phyloP scores from a whole-genome alignment of 2,329 filamentous ascomycete species.

The Chlorencoelia australis region DNA sequence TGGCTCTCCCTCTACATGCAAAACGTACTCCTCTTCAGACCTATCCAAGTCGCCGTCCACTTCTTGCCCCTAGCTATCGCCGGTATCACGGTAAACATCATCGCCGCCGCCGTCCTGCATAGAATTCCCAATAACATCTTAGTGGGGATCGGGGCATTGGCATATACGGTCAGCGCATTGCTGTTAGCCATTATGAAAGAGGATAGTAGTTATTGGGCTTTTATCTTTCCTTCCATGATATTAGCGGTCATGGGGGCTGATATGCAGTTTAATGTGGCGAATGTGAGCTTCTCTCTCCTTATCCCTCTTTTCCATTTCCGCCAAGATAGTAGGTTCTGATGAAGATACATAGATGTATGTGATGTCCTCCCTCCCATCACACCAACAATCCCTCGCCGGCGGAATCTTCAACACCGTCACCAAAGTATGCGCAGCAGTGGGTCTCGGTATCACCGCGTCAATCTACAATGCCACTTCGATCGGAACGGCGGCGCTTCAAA shows the following conservation, averaged over 20 bases:
- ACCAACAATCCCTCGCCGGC: constrained; percentile 51
- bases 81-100: constrained; percentile 52
- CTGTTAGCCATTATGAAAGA: too few relatives aligned
- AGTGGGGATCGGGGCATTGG: too few relatives aligned
- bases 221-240: too few relatives aligned
- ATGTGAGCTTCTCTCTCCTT: too few relatives aligned
- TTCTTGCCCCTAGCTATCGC: constrained; percentile 55
- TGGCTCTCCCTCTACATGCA: constrained; percentile 58
- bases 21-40: constrained; percentile 38
- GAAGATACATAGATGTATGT: constrained; percentile 50
- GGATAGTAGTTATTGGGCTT: too few relatives aligned
- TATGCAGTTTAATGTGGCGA: too few relatives aligned
- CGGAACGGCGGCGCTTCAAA: constrained; percentile 12
- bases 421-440: constrained; percentile 40
- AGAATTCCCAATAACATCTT: too few relatives aligned
- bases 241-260: too few relatives aligned
- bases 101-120: constrained; percentile 53
- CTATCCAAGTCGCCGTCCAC: constrained; percentile 50
- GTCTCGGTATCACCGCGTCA: constrained; percentile 51
- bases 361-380: constrained; percentile 50
- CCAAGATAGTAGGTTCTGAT: constrained; percentile 7
- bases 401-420: constrained; percentile 60
- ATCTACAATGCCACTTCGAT: constrained; percentile 43
- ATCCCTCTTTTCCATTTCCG: too few relatives aligned
- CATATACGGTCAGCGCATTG: too few relatives aligned